These are phyloP conservation scores for Pseudopyricularia cyperi DNA, from an alignment of 2,329 filamentous ascomycete species.

Conservation along the genomic window DNA sequence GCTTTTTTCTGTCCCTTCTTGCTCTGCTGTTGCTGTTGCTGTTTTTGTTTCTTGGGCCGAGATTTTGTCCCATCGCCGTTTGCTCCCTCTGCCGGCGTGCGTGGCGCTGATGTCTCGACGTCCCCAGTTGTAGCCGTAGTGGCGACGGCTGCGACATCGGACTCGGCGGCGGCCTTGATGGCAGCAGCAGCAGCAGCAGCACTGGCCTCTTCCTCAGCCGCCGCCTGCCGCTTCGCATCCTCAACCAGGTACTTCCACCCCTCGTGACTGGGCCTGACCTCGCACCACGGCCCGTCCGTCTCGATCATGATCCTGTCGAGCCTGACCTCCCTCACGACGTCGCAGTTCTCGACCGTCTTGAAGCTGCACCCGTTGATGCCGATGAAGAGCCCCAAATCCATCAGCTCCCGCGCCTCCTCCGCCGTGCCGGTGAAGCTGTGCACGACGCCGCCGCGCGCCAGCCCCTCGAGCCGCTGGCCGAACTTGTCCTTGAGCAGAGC, in stretches of 20 bases:
- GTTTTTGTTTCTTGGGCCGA: slow-evolving; percentile 10
- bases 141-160: background rate
- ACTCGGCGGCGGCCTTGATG: slow-evolving; percentile 8
- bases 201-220: slow-evolving; percentile 13
- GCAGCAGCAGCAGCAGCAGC: slow-evolving; percentile 7
- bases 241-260: slow-evolving; percentile 57
- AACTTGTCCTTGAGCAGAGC: slow-evolving; percentile 48
- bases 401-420: slow-evolving; percentile 71
- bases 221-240: slow-evolving; percentile 15
- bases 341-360: slow-evolving; percentile 86
- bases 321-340: slow-evolving; percentile 67
- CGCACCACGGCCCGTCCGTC: slow-evolving; percentile 96
- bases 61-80: background rate
- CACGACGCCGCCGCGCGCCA: slow-evolving; percentile 71
- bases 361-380: slow-evolving; percentile 96
- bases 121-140: background rate
- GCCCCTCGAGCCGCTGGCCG: slow-evolving; percentile 43
- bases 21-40: slow-evolving; percentile 19
- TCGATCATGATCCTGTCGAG: slow-evolving; percentile 80
- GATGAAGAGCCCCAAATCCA: slow-evolving; percentile 72
- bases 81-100: background rate
- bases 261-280: slow-evolving; percentile 81
- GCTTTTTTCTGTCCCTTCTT: slow-evolving; percentile 46
- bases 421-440: slow-evolving; percentile 88
- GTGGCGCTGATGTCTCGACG: background rate